Base-by-base conservation (phyloP, 345 rosid genomes). In the Populus ilicifolia region DNA sequence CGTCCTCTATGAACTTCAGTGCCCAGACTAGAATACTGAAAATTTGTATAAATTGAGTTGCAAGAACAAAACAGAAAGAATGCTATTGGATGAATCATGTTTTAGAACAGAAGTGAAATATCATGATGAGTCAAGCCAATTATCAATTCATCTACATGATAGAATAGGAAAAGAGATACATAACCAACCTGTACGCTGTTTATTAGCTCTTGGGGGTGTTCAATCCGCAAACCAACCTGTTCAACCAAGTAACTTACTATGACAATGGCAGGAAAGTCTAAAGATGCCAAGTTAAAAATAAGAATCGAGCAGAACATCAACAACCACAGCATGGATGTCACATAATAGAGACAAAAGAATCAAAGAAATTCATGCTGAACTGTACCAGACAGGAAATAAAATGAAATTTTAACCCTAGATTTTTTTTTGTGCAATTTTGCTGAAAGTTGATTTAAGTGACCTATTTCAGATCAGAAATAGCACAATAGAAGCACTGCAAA, bases 201-300 rank as follows among this genome's bases (percentile, higher is more conserved):
- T 70, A 95, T 93, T 77, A 95, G 87, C 79, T 90, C 94, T 84
- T 95, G 99, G 77, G 99, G 99, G 87, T 95, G 99, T 85, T 95
- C 99, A 77, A 95, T 71, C 27, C 97, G 97, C 84, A 95, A 88
- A 70, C 98, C 99, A 78, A 95, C 96, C 99, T 95, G 85, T 69
- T 70, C 75, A 80, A 78, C 39, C 82, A 84, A 76, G 54, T 39
- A 71, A 67, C 73, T 73, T 76, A 64, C 35, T 30, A 29, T 56
- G 13, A 75, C 73, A 35, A 77, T 76, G 69, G 39, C 7, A 74
- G 48, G 8, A 67, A 64, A 11, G 50, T 72, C 9, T 20, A 25
- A 44, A 41, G 29, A 70, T 7, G 20, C 52, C 44, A 69, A 41
- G 5, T 21, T 13, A n/a, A 41, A 43, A 43, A 69, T 14, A 25